Evolutionary conservation across 148 eudicot species (phyloP), one percentile per base, ranked within the genome.

Genomic region (Persicaria maculosa): DNA sequence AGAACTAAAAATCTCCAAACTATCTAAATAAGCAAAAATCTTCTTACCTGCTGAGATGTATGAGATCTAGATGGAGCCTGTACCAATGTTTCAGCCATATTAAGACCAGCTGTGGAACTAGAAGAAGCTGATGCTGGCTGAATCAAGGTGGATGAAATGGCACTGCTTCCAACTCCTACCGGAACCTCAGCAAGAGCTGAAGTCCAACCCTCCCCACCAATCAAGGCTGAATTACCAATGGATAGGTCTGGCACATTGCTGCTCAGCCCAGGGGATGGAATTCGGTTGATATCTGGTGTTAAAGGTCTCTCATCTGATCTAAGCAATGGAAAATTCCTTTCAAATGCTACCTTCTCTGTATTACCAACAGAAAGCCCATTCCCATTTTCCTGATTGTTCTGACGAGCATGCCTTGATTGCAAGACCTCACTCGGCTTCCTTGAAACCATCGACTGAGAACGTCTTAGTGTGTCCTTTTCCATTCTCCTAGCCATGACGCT

Each of bases 131-230:
- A 75, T 4, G 77, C 76, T 16, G 50, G 52, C 62, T 79, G 92
- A 53, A 74, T 82, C 72, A 72, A 71, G 62, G 83, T 40, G 16
- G 85, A 76, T 54, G 78, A 76, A 48, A 31, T 62, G 52, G 71
- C 79, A 74, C 78, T 86, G 79, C 79, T 86, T 22, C 84, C 83
- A 75, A 77, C 80, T 74, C 79, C 78, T n/a, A 74, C 55, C 75
- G 96, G 99, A 64, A 84, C 96, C 84, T 95, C 97, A 43, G 86
- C 94, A 74, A 95, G 84, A 77, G 99, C 92, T 9, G 99, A 95
- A n/a, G 97, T 90, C 94, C 97, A 88, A 4, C 86, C 88, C 80
- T 92, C 97, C 74, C 93, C 86, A 76, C 86, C 85, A 71, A 83
- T 80, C 81, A 88, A 77, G 73, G 84, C 75, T 19, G 92, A 77